phyloP scores from a whole-genome alignment of 371 early-diverging fungal species.

The Syncephalis plumigaleata region DNA sequence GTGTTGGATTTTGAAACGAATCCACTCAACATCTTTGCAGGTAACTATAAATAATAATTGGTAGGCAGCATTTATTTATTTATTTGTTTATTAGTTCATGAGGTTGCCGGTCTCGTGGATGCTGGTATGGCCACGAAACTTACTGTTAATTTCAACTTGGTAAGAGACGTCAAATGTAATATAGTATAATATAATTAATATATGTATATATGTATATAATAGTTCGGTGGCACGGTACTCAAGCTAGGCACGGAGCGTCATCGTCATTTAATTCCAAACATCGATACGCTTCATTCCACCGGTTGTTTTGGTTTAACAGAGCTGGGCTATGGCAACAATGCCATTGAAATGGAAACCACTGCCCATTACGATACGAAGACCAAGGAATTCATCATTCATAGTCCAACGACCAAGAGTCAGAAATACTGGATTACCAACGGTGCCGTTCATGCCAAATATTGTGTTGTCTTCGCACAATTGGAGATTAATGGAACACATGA shows the following conservation, averaged over 20 bases:
- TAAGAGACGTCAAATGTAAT: slow-evolving; percentile 4
- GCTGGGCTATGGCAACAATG: slow-evolving; percentile 58
- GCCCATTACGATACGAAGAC: slow-evolving; percentile 27
- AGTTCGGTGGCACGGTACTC: slow-evolving; percentile 43
- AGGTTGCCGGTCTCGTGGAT: slow-evolving; percentile 50
- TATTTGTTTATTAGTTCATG: slow-evolving; percentile 23
- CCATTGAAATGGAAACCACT: slow-evolving; percentile 56
- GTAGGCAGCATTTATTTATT: not conserved
- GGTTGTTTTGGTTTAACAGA: slow-evolving; percentile 60
- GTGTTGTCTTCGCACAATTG: slow-evolving; percentile 51
- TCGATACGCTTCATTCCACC: slow-evolving; percentile 31
- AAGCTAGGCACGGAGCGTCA: slow-evolving; percentile 55
- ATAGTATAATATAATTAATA: not conserved
- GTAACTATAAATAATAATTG: slow-evolving; percentile 6
- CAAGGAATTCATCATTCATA: slow-evolving; percentile 49
- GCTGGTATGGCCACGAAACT: slow-evolving; percentile 49
- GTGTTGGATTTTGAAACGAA: slow-evolving; percentile 54
- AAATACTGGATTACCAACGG: slow-evolving; percentile 36
- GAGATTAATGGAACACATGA: slow-evolving; percentile 38
- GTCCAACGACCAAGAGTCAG: slow-evolving; percentile 38
- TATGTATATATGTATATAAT: not conserved
- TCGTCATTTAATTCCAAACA: slow-evolving; percentile 25
- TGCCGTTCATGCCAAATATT: slow-evolving; percentile 43
- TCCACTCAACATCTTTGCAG: slow-evolving; percentile 50
- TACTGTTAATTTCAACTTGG: slow-evolving; percentile 21